phyloP scores from a whole-genome alignment of 2,329 filamentous ascomycete species.

The Periglandula ipomoeae region DNA sequence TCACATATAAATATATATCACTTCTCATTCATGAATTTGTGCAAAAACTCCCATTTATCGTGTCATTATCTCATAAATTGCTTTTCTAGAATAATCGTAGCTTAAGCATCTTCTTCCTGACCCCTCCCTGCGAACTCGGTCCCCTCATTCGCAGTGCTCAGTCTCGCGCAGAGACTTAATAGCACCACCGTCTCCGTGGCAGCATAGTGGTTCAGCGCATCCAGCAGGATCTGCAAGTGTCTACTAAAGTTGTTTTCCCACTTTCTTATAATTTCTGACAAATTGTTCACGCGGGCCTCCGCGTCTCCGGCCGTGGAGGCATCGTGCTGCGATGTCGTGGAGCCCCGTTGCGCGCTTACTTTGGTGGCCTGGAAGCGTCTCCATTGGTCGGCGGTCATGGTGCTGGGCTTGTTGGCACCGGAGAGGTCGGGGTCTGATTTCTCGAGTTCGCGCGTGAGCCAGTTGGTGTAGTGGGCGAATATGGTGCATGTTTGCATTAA shows the following conservation, averaged over 20 bases:
- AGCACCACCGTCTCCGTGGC: conserved; percentile 95
- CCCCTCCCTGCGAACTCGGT: conserved; percentile 53
- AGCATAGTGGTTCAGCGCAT: conserved; percentile 93
- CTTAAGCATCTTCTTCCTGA: conserved; percentile 42
- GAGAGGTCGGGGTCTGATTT: conserved; percentile 73
- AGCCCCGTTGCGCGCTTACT: conserved; percentile 18
- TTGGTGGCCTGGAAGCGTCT: conserved; percentile 43
- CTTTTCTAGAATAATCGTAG: too few relatives aligned
- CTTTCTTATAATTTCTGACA: conserved; percentile 80
- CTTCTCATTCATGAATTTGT: too few relatives aligned
- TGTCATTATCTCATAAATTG: too few relatives aligned
- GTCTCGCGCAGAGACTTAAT: conserved; percentile 72
- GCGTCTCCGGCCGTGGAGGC: conserved; percentile 24
- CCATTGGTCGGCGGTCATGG: conserved; percentile 55
- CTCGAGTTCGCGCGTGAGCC: conserved; percentile 75
- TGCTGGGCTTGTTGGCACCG: conserved; percentile 46
- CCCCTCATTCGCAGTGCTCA: conserved; percentile 75
- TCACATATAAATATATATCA: too few relatives aligned
- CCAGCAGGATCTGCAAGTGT: conserved; percentile 86
- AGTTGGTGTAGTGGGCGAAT: conserved; percentile 85
- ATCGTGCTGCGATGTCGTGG: conserved; percentile 9
- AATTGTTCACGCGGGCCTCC: conserved; percentile 54
- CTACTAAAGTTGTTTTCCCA: conserved; percentile 91
- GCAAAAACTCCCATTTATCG: too few relatives aligned
- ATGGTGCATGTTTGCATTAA: conserved; percentile 92